These are phyloP conservation scores for Skeletonema marinoi DNA, from an alignment of 108 stramenopile species.

Conservation along the genomic window DNA sequence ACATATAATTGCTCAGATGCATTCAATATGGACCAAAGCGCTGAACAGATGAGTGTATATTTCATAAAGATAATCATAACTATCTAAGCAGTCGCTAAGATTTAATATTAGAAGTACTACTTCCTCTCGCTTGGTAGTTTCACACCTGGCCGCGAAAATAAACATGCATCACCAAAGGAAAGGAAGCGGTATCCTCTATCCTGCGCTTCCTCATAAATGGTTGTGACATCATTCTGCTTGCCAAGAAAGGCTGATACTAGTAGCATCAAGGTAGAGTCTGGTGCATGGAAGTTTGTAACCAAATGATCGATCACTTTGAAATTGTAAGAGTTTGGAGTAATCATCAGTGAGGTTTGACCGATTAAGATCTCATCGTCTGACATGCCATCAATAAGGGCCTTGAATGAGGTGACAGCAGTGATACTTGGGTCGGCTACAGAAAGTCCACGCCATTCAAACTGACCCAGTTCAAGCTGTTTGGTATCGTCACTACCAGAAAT, in stretches of 20 bases:
- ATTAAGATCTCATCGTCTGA: constrained; percentile 16
- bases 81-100: not conserved
- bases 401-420: constrained; percentile 23
- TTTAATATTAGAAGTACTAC: not conserved
- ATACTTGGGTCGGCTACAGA: constrained; percentile 23
- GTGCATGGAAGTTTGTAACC: constrained; percentile 69
- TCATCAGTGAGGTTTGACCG: constrained; percentile 52
- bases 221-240: constrained; percentile 24
- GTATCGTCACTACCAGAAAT: constrained; percentile 8
- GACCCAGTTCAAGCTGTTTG: constrained; percentile 31
- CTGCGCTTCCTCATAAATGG: constrained; percentile 43
- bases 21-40: too few relatives aligned
- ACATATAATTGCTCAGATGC: too few relatives aligned
- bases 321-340: constrained; percentile 45
- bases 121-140: constrained; percentile 1
- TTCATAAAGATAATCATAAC: not conserved
- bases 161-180: constrained; percentile 47
- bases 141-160: constrained; percentile 28
- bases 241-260: constrained; percentile 53
- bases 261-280: constrained; percentile 63
- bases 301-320: constrained; percentile 55
- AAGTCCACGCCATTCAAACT: constrained; percentile 40
- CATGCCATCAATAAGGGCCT: constrained; percentile 24
- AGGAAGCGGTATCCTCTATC: constrained; percentile 46
- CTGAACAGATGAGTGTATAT: not conserved